A percentile compares a stretch with the other conserved stretches of the same genome.
Evolutionary conservation across 768 basidiomycete species (phyloP).

Genomic region (Suillus hirtellus): DNA sequence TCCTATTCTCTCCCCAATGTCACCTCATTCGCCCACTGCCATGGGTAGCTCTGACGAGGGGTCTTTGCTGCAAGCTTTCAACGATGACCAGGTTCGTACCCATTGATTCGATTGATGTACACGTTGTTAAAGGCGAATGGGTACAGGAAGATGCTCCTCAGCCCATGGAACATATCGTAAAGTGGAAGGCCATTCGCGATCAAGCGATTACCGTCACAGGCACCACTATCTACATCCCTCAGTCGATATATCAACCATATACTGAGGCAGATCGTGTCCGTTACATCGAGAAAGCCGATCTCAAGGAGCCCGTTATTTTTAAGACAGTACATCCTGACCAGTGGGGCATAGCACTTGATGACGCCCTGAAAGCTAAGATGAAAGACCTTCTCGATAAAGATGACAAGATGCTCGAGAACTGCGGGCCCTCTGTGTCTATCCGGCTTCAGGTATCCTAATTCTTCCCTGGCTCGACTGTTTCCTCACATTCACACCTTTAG

Average conservation of each 20-base stretch:
- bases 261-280: constrained; percentile 75
- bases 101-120: too few relatives aligned
- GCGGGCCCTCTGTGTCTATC: constrained; percentile 81
- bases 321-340: constrained; percentile 50
- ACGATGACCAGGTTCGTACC: background rate
- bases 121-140: background rate
- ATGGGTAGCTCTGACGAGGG: background rate
- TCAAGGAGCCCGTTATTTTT: constrained; percentile 69
- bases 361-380: constrained; percentile 63
- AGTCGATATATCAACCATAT: constrained; percentile 72
- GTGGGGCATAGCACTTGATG: constrained; percentile 61
- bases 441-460: constrained; percentile 59
- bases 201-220: constrained; percentile 24
- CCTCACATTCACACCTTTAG: constrained; percentile 35
- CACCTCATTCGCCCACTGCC: background rate
- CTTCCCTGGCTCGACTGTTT: background rate
- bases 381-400: constrained; percentile 57
- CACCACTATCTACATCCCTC: constrained; percentile 59
- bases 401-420: constrained; percentile 64
- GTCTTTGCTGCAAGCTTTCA: background rate
- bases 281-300: constrained; percentile 68
- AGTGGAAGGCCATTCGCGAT: constrained; percentile 26
- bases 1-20: background rate
- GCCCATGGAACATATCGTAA: constrained; percentile 25
- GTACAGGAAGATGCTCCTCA: constrained; percentile 25